Evolutionary conservation across 2,329 filamentous ascomycete genomes (phyloP).

Genomic region (Penicillium sp.): DNA sequence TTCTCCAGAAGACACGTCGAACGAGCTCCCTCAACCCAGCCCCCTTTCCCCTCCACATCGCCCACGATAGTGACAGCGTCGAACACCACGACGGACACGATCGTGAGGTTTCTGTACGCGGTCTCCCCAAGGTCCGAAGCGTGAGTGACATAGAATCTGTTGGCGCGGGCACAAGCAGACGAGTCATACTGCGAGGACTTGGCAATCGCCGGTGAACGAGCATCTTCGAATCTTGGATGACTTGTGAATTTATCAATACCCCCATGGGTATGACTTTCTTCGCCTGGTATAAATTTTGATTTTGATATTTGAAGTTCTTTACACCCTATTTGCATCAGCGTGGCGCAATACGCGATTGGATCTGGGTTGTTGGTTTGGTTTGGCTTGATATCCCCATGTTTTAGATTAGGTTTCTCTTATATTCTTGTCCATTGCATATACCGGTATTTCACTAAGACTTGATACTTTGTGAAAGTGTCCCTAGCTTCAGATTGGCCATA

Average conservation of each 20-base stretch:
- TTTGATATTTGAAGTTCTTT: background rate
- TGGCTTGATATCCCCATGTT: constrained; percentile 14
- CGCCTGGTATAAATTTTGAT: too few species aligned
- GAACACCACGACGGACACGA: constrained; percentile 16
- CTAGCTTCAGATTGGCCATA: too few species aligned
- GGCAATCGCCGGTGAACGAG: constrained; percentile 20
- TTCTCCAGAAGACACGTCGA: constrained; percentile 41
- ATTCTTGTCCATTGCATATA: background rate
- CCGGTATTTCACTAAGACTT: too few species aligned
- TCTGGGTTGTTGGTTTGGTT: constrained; percentile 6
- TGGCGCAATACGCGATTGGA: constrained; percentile 17
- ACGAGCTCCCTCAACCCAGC: constrained; percentile 30
- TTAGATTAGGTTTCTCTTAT: constrained; percentile 6
- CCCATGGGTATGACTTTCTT: too few species aligned
- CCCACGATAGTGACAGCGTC: constrained; percentile 1
- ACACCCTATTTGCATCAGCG: constrained; percentile 23
- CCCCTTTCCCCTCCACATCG: constrained; percentile 21
- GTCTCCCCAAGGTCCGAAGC: constrained; percentile 32
- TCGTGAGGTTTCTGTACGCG: constrained; percentile 6
- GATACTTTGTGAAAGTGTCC: too few species aligned
- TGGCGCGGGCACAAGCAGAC: constrained; percentile 35
- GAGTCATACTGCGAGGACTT: constrained; percentile 36
- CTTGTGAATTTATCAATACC: constrained; percentile 3
- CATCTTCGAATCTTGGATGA: constrained; percentile 1
- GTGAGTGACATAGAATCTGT: constrained; percentile 37